phyloP scores from a whole-genome alignment of 192 early-diverging fungal species.

The Nowakowskiella sp. region DNA sequence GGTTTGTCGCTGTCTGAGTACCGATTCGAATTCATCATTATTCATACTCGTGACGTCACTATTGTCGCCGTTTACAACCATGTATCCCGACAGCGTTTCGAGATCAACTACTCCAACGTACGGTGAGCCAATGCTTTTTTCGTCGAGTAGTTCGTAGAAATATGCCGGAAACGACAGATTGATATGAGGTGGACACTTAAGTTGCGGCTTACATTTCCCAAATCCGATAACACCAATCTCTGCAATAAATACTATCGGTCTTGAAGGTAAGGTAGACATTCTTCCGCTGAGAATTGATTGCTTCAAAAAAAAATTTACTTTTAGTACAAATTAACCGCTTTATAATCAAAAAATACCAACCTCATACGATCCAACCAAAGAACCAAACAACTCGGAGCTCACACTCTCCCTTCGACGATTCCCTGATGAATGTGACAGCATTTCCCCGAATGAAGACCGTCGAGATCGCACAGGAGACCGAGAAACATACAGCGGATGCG shows the following conservation, averaged over 20 bases:
- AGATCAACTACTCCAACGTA: conserved; percentile 72
- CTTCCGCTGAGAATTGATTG: conserved; percentile 69
- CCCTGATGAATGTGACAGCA: background rate
- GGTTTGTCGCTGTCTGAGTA: background rate
- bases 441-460: background rate
- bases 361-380: conserved; percentile 48
- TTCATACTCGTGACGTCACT: conserved; percentile 2
- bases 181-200: conserved; percentile 63
- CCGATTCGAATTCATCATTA: background rate
- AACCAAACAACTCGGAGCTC: conserved; percentile 19
- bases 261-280: conserved; percentile 67
- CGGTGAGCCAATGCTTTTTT: conserved; percentile 45
- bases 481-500: conserved; percentile 39
- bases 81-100: conserved; percentile 19
- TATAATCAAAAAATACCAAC: background rate
- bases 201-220: conserved; percentile 52
- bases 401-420: background rate
- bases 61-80: conserved; percentile 1
- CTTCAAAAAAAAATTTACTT: conserved; percentile 7
- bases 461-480: background rate
- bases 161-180: conserved; percentile 58
- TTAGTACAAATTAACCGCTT: conserved; percentile 1
- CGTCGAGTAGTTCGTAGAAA: conserved; percentile 62
- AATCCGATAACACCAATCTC: conserved; percentile 63
- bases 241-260: conserved; percentile 60